These are phyloP conservation scores for Termitomyces eurrhizus DNA, from an alignment of 768 basidiomycete species.

Conservation along the genomic window DNA sequence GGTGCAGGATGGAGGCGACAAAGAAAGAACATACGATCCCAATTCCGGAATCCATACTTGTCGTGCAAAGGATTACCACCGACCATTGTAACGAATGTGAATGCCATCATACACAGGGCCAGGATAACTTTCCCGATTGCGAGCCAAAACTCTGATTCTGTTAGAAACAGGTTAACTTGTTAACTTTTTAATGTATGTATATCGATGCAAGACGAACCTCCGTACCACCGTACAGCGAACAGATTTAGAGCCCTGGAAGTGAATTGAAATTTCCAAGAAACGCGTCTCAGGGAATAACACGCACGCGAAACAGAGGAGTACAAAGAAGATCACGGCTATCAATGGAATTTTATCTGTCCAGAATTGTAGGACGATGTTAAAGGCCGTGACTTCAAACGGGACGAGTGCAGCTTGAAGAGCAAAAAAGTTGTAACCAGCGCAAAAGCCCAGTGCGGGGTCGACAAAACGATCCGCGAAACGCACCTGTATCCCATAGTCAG, in stretches of 20 bases:
- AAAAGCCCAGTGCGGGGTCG: slow-evolving; percentile 54
- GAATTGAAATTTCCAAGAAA: background rate
- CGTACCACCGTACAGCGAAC: slow-evolving; percentile 46
- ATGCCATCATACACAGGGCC: slow-evolving; percentile 42
- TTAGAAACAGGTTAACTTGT: background rate
- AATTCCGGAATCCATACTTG: slow-evolving; percentile 50
- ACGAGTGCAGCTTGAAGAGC: slow-evolving; percentile 41
- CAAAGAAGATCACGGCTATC: slow-evolving; percentile 39
- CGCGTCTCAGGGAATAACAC: slow-evolving; percentile 7
- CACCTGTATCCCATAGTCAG: slow-evolving; percentile 25
- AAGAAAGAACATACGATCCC: slow-evolving; percentile 35
- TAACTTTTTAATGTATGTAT: too few relatives aligned
- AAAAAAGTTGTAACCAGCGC: slow-evolving; percentile 56
- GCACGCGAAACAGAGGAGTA: slow-evolving; percentile 40
- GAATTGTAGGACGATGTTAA: slow-evolving; percentile 48
- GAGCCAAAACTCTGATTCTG: slow-evolving; percentile 57
- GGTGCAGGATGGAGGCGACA: background rate
- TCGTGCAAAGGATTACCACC: slow-evolving; percentile 56
- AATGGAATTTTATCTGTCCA: slow-evolving; percentile 51
- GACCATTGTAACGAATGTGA: slow-evolving; percentile 59
- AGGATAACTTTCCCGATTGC: slow-evolving; percentile 48
- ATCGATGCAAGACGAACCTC: slow-evolving; percentile 29
- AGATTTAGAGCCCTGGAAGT: slow-evolving; percentile 37
- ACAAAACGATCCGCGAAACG: slow-evolving; percentile 60
- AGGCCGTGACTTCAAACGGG: slow-evolving; percentile 52